phyloP scores from a whole-genome alignment of 1,284 basidiomycete genomes.

The Microbotryum lychnidis-dioicae region DNA sequence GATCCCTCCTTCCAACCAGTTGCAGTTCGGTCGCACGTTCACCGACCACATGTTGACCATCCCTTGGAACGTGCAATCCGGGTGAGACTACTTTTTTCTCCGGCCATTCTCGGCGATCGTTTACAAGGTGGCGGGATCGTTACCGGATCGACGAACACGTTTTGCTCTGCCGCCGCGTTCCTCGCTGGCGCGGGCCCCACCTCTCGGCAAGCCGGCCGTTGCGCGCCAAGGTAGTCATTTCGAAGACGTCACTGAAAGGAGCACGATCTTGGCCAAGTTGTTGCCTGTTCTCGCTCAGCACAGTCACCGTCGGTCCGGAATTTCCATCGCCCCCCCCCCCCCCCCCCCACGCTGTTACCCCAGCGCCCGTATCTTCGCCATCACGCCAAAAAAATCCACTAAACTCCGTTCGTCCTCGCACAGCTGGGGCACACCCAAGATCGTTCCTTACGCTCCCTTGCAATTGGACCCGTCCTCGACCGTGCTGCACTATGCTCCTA shows the following conservation, averaged over 20 bases:
- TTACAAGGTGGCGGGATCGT: too few species aligned
- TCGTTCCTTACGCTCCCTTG: slow-evolving; percentile 73
- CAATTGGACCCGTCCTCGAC: slow-evolving; percentile 65
- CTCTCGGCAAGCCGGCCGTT: too few species aligned
- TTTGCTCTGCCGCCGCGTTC: too few species aligned
- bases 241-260: slow-evolving; percentile 43
- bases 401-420: too few species aligned
- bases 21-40: slow-evolving; percentile 48
- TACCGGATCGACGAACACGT: too few species aligned
- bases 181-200: too few species aligned
- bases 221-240: slow-evolving; percentile 33
- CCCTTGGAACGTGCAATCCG: slow-evolving; percentile 61
- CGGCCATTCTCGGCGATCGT: too few species aligned
- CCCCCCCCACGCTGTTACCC: too few species aligned
- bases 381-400: too few species aligned
- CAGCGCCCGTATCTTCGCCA: too few species aligned
- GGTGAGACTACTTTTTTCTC: too few species aligned
- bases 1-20: slow-evolving; percentile 18
- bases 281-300: slow-evolving; percentile 69
- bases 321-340: too few species aligned
- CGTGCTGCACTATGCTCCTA: slow-evolving; percentile 87
- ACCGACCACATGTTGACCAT: slow-evolving; percentile 91
- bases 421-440: slow-evolving; percentile 73
- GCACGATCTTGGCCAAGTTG: slow-evolving; percentile 61
- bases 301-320: slow-evolving; percentile 45